These are phyloP conservation scores for Paramecium sexaurelia DNA, from an alignment of 73 alveolate genomes.

Conservation along the genomic window DNA sequence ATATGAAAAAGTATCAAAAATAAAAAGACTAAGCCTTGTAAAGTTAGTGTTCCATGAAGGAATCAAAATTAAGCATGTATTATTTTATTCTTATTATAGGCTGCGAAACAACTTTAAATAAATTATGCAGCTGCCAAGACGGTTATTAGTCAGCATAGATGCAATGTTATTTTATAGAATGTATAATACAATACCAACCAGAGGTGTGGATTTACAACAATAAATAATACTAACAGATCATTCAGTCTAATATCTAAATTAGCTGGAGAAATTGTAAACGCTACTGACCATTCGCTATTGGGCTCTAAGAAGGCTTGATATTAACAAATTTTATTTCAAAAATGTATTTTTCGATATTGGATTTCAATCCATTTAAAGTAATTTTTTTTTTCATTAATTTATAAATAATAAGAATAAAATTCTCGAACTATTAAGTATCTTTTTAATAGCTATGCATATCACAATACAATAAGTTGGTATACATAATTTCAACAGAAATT, in stretches of 20 bases:
- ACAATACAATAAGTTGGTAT: not conserved
- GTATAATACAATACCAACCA: not conserved
- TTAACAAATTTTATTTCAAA: not conserved
- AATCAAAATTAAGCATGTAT: not conserved
- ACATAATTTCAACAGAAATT: not conserved
- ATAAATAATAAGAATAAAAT: not conserved
- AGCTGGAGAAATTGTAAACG: not conserved
- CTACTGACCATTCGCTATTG: not conserved
- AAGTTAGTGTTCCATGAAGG: not conserved
- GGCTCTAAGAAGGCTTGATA: not conserved
- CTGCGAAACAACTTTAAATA: not conserved
- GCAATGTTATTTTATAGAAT: not conserved
- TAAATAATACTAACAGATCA: not conserved
- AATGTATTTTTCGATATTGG: not conserved
- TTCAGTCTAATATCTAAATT: not conserved
- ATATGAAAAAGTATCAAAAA: not conserved
- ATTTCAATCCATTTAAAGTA: not conserved
- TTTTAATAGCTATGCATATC: not conserved
- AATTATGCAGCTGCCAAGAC: slow-evolving; percentile 27
- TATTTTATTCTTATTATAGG: not conserved
- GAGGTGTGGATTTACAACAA: not conserved
- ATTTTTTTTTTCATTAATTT: not conserved
- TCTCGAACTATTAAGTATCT: not conserved
- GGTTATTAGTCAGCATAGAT: slow-evolving; percentile 2
- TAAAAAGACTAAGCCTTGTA: not conserved